Conservation (phyloP, 768 basidiomycete genomes). For the Kwoniella dendrophila region DNA sequence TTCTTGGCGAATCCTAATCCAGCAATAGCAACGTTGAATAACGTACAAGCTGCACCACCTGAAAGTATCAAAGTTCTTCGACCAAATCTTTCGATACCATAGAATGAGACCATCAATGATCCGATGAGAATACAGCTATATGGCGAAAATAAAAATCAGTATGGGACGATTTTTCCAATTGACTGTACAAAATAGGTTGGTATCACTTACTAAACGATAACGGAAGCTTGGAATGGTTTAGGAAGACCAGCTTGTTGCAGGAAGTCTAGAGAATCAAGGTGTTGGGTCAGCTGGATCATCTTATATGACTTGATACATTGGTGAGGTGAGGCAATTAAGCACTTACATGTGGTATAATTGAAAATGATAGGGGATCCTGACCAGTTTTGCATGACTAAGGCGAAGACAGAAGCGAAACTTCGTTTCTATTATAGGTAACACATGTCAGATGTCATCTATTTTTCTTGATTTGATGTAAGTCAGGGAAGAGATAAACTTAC, state of each 20-base stretch:
- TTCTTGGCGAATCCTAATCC: constrained; percentile 14
- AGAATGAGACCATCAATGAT: constrained; percentile 29
- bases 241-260: constrained; percentile 22
- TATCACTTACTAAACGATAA: constrained; percentile 20
- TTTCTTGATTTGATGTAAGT: not conserved
- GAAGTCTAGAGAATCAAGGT: constrained; percentile 2
- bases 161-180: not conserved
- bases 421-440: not conserved
- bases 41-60: not conserved
- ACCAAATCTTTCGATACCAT: constrained; percentile 31
- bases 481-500: not conserved
- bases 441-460: not conserved
- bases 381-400: constrained; percentile 21
- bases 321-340: not conserved
- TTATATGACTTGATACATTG: no score
- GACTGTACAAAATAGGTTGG: not conserved
- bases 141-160: not conserved
- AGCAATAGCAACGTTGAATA: constrained; percentile 20
- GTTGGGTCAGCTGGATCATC: not conserved
- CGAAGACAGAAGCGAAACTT: constrained; percentile 18
- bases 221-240: constrained; percentile 19
- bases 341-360: constrained; percentile 20
- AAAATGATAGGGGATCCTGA: constrained; percentile 16
- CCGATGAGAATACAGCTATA: constrained; percentile 22
- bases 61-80: constrained; percentile 26